Percentiles rank a stretch among this genome's conserved stretches.
Evolutionary conservation across 257 asterid species (phyloP).

Genomic region (Linderniella brevidens): DNA sequence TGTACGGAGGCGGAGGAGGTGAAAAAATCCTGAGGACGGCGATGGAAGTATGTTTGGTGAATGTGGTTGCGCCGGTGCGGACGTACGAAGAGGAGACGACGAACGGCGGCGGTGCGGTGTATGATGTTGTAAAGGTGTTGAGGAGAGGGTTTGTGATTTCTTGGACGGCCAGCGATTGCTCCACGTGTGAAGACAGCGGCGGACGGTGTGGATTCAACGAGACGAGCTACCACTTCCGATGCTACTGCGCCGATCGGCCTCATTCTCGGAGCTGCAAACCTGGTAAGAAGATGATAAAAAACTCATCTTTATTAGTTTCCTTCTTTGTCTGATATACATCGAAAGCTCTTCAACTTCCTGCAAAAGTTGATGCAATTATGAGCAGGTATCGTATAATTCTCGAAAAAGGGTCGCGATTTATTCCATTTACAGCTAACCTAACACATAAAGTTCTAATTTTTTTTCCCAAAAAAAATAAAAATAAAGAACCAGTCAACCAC

Average conservation of each 20-base stretch:
- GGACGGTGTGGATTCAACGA: conserved; percentile 27
- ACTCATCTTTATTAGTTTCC: too few relatives aligned
- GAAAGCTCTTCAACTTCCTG: too few relatives aligned
- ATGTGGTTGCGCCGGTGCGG: conserved; percentile 20
- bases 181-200: conserved; percentile 14
- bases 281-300: conserved; percentile 15
- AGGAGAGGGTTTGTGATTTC: conserved; percentile 22
- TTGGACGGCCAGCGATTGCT: conserved; percentile 21
- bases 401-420: too few relatives aligned
- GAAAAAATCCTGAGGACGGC: conserved; percentile 11
- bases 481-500: too few relatives aligned
- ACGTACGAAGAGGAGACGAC: conserved; percentile 8
- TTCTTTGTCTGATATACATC: too few relatives aligned
- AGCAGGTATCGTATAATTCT: too few relatives aligned
- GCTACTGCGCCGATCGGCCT: conserved; percentile 31
- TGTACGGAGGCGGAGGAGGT: conserved; percentile 12
- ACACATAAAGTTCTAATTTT: too few relatives aligned
- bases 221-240: conserved; percentile 4
- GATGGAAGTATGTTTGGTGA: conserved; percentile 10
- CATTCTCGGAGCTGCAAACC: conserved; percentile 18
- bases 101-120: background rate
- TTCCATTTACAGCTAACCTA: too few relatives aligned
- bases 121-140: conserved; percentile 9
- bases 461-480: too few relatives aligned
- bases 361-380: too few relatives aligned